Evolutionary conservation across 805 yeast genomes (phyloP), one percentile per base, ranked within the genome.

Genomic region (Isabelozyma heimii): DNA sequence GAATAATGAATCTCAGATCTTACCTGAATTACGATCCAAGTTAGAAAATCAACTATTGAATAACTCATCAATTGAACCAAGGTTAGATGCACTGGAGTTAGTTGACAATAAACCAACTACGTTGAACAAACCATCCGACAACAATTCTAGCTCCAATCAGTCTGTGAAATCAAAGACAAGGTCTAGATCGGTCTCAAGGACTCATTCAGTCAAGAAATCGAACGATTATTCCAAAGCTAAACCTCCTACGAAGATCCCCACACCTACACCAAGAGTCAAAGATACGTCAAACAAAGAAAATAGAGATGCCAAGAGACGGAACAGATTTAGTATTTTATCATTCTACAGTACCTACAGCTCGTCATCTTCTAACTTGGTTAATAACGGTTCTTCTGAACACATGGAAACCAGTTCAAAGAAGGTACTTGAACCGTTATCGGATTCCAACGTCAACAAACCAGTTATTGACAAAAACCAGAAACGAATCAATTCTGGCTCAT

Each of bases 251-350:
- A 30, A 30, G 8, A 30, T 10, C 35, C 35, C 35, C 4, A 30
- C 8, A 10, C 35, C 35, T 10, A 30, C 35, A 1, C 35, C 35
- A 37, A 37, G 17, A 37, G 3, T n/a, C 14, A 40, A 14, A 14
- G 44, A 42, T 30, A 26, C 37, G 9, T 40, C 43, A 12, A 44
- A 45, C 35, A 48, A 52, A 41, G 60, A 56, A 40, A 62, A 63
- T 48, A 64, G 56, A 37, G 65, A 60, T 49, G 49, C 48, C 40
- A 74, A 73, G 57, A 72, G 70, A 54, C 59, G 66, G 35, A 75
- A 75, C 51, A 55, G 80, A 47, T 75, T 74, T 53, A 73, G 78
- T 57, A 51, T 73, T 33, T 65, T 75, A 44, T 72, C 77, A 3
- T 70, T 75, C 58, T 75, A 75, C 61, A 64, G 70, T 43, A 61